Evolutionary conservation across 2,329 filamentous ascomycete species (phyloP), one percentile per base, ranked within the genome.

Genomic region (Stagonosporopsis rhizophila): DNA sequence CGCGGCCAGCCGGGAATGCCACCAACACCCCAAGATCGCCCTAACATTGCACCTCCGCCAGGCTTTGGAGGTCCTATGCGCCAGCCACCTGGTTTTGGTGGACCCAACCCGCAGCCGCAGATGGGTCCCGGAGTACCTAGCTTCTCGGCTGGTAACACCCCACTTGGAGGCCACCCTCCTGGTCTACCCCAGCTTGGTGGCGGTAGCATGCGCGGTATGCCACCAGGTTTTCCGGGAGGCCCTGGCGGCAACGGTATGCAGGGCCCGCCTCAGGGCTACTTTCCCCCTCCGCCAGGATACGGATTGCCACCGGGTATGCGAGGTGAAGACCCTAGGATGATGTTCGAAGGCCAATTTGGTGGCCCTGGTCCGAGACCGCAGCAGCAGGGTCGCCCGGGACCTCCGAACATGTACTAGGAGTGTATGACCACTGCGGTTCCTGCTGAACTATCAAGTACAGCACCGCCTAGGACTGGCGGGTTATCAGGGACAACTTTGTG

Each of bases 121-220:
- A 72, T 74, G 70, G 71, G 70, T 2, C 70, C 69, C 37, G 65
- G 66, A 56, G 65, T 62, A 56, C 69, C 70, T 14, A 68, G 61
- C 46, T 74, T 75, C 56, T 75, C 74, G 23, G 70, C 70, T 17
- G 73, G 72, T 8, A 75, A 74, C 60, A 76, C 75, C 6, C 75
- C 75, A 6, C 65, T 77, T 41, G 73, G 72, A 4, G 72, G 65
- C 2, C 73, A 75, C 48, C 75, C 74, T 30, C 71, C 71, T 53
- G 73, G 74, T 25, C 72, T 75, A 45, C 62, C 66, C 14, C 65
- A 69, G 28, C 69, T 69, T 19, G 64, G 68, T 28, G 48, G 54
- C 8, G 54, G 55, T 11, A 69, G 64, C 54, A 68, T 75, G 60
- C 64, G 70, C 23, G 60, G 64, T 19, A 65, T 71, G 57, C 53